These are phyloP conservation scores for Phytophthora melonis DNA, from an alignment of 352 stramenopile genomes.

Conservation along the genomic window DNA sequence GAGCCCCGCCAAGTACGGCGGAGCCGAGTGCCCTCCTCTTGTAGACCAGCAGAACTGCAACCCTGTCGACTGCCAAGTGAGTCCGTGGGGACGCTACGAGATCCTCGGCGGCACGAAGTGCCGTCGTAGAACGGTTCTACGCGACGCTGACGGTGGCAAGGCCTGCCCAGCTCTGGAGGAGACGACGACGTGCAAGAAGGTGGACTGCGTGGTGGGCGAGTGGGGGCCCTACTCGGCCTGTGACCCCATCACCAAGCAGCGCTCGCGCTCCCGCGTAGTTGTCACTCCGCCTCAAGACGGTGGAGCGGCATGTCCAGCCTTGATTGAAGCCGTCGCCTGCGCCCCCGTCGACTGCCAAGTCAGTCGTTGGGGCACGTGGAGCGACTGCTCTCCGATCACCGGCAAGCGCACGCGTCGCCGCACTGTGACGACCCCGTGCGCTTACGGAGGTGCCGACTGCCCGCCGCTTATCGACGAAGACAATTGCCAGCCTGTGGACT, in stretches of 20 bases:
- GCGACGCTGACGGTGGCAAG: constrained; percentile 49
- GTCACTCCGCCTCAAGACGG: constrained; percentile 55
- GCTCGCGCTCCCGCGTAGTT: constrained; percentile 56
- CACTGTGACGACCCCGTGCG: constrained; percentile 29
- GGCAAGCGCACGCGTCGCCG: constrained; percentile 55
- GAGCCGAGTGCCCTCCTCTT: constrained; percentile 50
- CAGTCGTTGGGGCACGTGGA: constrained; percentile 57
- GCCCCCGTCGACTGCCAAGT: constrained; percentile 58
- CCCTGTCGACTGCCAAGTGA: constrained; percentile 66
- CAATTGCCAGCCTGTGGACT: constrained; percentile 57
- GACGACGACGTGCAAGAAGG: constrained; percentile 43
- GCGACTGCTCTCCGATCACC: constrained; percentile 46
- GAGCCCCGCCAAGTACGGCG: constrained; percentile 54
- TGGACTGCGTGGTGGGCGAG: constrained; percentile 56
- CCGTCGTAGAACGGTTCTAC: constrained; percentile 48
- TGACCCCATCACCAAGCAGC: constrained; percentile 44
- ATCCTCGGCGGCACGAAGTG: constrained; percentile 55
- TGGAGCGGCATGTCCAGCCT: constrained; percentile 46
- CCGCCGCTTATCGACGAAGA: constrained; percentile 46
- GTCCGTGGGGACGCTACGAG: constrained; percentile 57
- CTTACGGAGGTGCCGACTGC: constrained; percentile 54
- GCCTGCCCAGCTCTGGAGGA: constrained; percentile 56
- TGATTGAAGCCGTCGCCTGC: constrained; percentile 50
- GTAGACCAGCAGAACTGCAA: constrained; percentile 71
- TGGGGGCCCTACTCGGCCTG: constrained; percentile 62